Evolutionary conservation across 2,329 filamentous ascomycete species (phyloP).

Genomic region (Verticillium klebahnii): DNA sequence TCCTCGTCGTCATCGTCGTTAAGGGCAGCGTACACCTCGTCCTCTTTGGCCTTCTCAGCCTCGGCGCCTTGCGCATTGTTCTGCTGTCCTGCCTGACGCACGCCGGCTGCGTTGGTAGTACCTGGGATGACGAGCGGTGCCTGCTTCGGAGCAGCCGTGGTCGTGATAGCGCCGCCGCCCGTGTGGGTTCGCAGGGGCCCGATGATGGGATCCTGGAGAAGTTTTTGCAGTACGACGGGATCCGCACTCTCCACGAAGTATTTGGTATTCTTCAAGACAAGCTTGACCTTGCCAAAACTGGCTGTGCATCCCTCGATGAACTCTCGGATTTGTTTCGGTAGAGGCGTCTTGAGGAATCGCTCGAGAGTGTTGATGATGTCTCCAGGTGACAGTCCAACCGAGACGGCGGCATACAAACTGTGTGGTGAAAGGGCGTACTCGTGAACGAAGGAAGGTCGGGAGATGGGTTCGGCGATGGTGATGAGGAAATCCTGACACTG

Average conservation of each 20-base stretch:
- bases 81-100: constrained; percentile 62
- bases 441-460: constrained; percentile 84
- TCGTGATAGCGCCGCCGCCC: constrained; percentile 66
- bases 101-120: constrained; percentile 86
- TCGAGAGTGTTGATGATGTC: constrained; percentile 91
- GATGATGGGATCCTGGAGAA: constrained; percentile 82
- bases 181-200: constrained; percentile 69
- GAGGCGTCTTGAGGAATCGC: constrained; percentile 79
- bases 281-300: constrained; percentile 91
- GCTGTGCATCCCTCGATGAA: constrained; percentile 79
- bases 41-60: constrained; percentile 50
- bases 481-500: constrained; percentile 93
- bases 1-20: constrained; percentile 87
- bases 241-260: constrained; percentile 94
- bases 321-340: constrained; percentile 73
- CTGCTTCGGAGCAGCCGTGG: constrained; percentile 79
- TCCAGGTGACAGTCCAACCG: constrained; percentile 81
- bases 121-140: constrained; percentile 87
- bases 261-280: constrained; percentile 90
- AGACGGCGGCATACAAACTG: constrained; percentile 92
- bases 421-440: constrained; percentile 91
- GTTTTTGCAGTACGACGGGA: constrained; percentile 75
- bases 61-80: constrained; percentile 37
- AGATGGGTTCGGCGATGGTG: constrained; percentile 90
- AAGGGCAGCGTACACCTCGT: constrained; percentile 65